phyloP scores from a whole-genome alignment of 495 filamentous ascomycete genomes.

The Hypoxylon intermedium region DNA sequence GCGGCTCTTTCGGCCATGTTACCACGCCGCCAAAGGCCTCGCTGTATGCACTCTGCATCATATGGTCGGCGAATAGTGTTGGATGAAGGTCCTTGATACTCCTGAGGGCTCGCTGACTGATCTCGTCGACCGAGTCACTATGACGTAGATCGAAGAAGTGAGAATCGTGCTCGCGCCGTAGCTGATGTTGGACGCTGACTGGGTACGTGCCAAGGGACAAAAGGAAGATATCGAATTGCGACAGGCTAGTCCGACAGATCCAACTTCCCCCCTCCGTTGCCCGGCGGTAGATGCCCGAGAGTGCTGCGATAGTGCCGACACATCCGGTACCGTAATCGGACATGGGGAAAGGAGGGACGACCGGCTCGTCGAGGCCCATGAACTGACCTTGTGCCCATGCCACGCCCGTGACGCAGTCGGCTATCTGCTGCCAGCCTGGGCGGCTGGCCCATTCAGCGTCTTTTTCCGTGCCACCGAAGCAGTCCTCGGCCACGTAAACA shows the following conservation, averaged over 20 bases:
- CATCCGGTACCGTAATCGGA: constrained; percentile 78
- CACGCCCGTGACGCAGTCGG: constrained; percentile 59
- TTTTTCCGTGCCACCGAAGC: constrained; percentile 62
- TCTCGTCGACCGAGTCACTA: constrained; percentile 74
- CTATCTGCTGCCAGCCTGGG: constrained; percentile 67
- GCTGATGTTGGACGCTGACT: constrained; percentile 59
- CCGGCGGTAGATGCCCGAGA: constrained; percentile 67
- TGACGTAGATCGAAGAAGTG: constrained; percentile 65
- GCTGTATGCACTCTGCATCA: constrained; percentile 58
- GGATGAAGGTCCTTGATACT: constrained; percentile 64
- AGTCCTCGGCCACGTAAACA: constrained; percentile 76
- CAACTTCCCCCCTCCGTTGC: constrained; percentile 69
- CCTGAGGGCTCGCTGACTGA: constrained; percentile 68
- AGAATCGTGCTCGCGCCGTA: constrained; percentile 60
- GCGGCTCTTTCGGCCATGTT: constrained; percentile 60
- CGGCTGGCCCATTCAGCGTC: constrained; percentile 57
- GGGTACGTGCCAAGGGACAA: constrained; percentile 68
- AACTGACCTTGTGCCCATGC: constrained; percentile 77
- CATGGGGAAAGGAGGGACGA: constrained; percentile 83
- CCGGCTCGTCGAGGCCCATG: constrained; percentile 72
- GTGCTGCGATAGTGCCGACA: constrained; percentile 69
- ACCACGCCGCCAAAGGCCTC: constrained; percentile 56
- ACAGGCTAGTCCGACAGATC: constrained; percentile 63
- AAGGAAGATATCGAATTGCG: constrained; percentile 65
- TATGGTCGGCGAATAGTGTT: constrained; percentile 55